Conservation (phyloP, 2,329 filamentous ascomycete species). For the Beauveria bassiana region DNA sequence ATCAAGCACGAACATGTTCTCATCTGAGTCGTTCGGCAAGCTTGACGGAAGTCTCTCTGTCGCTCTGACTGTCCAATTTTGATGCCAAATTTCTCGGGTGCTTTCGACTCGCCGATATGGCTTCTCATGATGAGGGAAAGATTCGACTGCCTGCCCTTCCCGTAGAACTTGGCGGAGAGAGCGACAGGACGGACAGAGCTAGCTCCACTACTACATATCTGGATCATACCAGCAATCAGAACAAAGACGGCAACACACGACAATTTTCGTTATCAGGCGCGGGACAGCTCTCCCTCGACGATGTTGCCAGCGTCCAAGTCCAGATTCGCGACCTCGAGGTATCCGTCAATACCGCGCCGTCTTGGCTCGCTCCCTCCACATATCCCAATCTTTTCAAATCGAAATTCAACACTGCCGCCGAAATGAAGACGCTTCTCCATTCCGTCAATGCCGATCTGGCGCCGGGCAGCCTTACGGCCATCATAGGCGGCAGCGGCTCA, state of each 20-base stretch:
- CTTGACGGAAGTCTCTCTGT: not conserved
- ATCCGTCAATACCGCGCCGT: conserved; percentile 50
- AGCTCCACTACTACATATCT: conserved; percentile 17
- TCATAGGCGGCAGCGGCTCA: conserved; percentile 66
- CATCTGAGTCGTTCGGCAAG: not conserved
- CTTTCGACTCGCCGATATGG: not conserved
- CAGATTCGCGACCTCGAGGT: conserved; percentile 47
- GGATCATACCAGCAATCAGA: conserved; percentile 6
- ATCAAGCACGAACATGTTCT: not conserved
- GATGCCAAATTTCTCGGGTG: not conserved
- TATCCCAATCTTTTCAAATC: conserved; percentile 33
- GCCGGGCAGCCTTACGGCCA: conserved; percentile 62
- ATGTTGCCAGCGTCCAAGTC: conserved; percentile 49
- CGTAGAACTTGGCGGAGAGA: not conserved
- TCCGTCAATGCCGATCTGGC: conserved; percentile 56
- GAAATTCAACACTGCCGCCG: conserved; percentile 29
- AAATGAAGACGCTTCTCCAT: conserved; percentile 49
- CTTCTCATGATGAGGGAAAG: not conserved
- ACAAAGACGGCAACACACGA: conserved; percentile 11
- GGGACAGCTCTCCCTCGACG: conserved; percentile 35
- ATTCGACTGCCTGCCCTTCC: not conserved
- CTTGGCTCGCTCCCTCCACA: conserved; percentile 40
- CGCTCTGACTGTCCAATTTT: too few species aligned
- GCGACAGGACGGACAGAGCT: conserved; percentile 16
- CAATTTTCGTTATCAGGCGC: conserved; percentile 26